Evolutionary conservation across 495 filamentous ascomycete species (phyloP).

Genomic region (Aspergillus conjunctus): DNA sequence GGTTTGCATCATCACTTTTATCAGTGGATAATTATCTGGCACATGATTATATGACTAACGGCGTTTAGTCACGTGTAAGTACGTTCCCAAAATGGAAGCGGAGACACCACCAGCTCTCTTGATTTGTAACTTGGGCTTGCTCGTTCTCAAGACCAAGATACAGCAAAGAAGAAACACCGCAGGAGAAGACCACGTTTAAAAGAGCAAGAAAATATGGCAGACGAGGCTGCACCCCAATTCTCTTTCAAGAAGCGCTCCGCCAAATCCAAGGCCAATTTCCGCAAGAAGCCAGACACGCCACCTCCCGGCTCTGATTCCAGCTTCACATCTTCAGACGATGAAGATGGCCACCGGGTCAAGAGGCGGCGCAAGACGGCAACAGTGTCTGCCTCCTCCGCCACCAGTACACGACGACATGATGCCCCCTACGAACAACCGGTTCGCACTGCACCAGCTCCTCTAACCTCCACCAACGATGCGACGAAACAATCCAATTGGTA

Average conservation of each 20-base stretch:
- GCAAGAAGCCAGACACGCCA: conserved; percentile 82
- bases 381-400: conserved; percentile 55
- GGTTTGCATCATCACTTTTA: conserved; percentile 2
- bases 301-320: conserved; percentile 65
- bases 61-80: conserved; percentile 9
- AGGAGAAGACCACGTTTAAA: background rate
- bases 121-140: background rate
- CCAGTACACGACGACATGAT: conserved; percentile 43
- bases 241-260: conserved; percentile 82
- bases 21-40: background rate
- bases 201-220: conserved; percentile 4
- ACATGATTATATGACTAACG: background rate
- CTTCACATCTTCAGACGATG: conserved; percentile 78
- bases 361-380: conserved; percentile 69
- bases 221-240: conserved; percentile 11
- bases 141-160: background rate
- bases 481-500: conserved; percentile 93
- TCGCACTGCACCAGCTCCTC: conserved; percentile 46
- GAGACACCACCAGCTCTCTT: conserved; percentile 1
- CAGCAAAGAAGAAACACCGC: background rate
- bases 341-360: conserved; percentile 73
- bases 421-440: conserved; percentile 57
- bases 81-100: background rate
- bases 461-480: conserved; percentile 79
- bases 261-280: conserved; percentile 74